These are phyloP conservation scores for Trapa incisa DNA, from an alignment of 345 rosid genomes.

Conservation along the genomic window DNA sequence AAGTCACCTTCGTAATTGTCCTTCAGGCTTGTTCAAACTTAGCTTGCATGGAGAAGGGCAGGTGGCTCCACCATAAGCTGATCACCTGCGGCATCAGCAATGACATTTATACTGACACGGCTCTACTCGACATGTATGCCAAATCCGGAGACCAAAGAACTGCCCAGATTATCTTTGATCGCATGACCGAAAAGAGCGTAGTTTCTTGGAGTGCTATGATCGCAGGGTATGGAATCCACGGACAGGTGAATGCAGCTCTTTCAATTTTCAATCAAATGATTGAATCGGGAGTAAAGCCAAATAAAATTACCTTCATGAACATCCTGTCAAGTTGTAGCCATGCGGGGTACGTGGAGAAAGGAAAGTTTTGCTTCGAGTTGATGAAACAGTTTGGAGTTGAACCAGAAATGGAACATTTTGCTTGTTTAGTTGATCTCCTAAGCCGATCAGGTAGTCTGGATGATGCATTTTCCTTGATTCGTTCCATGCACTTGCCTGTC, in stretches of 20 bases:
- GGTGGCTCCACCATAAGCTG: conserved; percentile 44
- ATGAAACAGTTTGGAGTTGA: conserved; percentile 45
- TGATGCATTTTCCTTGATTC: conserved; percentile 49
- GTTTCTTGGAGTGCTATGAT: conserved; percentile 80
- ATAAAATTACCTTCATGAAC: conserved; percentile 72
- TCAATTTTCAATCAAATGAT: conserved; percentile 54
- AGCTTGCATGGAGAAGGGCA: conserved; percentile 48
- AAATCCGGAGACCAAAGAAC: conserved; percentile 46
- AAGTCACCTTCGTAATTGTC: conserved; percentile 55
- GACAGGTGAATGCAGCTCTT: conserved; percentile 35
- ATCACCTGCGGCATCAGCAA: conserved; percentile 38
- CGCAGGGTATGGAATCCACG: conserved; percentile 83
- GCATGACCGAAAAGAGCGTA: conserved; percentile 24
- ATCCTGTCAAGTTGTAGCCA: conserved; percentile 76
- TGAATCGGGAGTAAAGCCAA: conserved; percentile 47
- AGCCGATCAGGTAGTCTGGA: conserved; percentile 67
- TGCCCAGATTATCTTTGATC: conserved; percentile 26
- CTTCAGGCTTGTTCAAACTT: conserved; percentile 56
- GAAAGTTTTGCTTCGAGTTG: conserved; percentile 40
- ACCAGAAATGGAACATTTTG: conserved; percentile 60
- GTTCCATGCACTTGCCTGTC: conserved; percentile 48
- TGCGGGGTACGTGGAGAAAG: conserved; percentile 54
- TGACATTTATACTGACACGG: conserved; percentile 50
- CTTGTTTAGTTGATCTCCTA: conserved; percentile 72
- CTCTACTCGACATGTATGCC: conserved; percentile 75